Evolutionary conservation across 2,329 filamentous ascomycete genomes (phyloP).

Genomic region (Daldinia sp.): DNA sequence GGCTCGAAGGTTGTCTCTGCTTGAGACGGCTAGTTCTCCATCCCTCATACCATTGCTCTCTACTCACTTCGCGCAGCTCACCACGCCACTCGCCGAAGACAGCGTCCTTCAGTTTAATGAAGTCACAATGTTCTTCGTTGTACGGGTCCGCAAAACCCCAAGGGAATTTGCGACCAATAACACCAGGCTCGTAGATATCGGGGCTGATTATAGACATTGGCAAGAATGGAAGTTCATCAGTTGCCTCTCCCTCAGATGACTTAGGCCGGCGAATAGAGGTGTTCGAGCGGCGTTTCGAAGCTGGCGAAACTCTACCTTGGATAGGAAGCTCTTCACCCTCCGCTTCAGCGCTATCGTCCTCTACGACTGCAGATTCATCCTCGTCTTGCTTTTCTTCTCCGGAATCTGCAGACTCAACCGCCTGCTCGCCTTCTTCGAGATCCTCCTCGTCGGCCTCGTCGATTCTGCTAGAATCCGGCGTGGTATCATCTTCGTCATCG

Average conservation of each 20-base stretch:
- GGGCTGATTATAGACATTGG: slow-evolving; percentile 95
- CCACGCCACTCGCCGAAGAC: slow-evolving; percentile 94
- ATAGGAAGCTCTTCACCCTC: slow-evolving; percentile 57
- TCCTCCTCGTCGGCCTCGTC: slow-evolving; percentile 67
- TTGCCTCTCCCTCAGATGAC: slow-evolving; percentile 57
- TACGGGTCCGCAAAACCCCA: slow-evolving; percentile 98
- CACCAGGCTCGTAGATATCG: slow-evolving; percentile 84
- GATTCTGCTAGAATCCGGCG: slow-evolving; percentile 62
- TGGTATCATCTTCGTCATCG: slow-evolving; percentile 77
- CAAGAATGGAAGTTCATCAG: slow-evolving; percentile 74
- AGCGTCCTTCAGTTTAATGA: slow-evolving; percentile 86
- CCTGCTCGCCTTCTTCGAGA: slow-evolving; percentile 48
- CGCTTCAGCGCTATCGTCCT: slow-evolving; percentile 47
- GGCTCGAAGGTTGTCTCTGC: slow-evolving; percentile 58
- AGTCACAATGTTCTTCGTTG: slow-evolving; percentile 93
- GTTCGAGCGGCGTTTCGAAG: slow-evolving; percentile 61
- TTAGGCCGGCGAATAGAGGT: slow-evolving; percentile 61
- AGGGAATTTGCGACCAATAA: slow-evolving; percentile 88
- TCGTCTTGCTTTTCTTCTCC: slow-evolving; percentile 49
- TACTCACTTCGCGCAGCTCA: slow-evolving; percentile 89
- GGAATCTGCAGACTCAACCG: slow-evolving; percentile 38
- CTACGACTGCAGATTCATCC: slow-evolving; percentile 45
- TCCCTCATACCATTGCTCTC: slow-evolving; percentile 94
- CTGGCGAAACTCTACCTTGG: slow-evolving; percentile 54
- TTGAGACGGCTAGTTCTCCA: slow-evolving; percentile 84